Base-by-base conservation (phyloP, 2,329 filamentous ascomycete genomes). In the Sporothrix variecibatus region DNA sequence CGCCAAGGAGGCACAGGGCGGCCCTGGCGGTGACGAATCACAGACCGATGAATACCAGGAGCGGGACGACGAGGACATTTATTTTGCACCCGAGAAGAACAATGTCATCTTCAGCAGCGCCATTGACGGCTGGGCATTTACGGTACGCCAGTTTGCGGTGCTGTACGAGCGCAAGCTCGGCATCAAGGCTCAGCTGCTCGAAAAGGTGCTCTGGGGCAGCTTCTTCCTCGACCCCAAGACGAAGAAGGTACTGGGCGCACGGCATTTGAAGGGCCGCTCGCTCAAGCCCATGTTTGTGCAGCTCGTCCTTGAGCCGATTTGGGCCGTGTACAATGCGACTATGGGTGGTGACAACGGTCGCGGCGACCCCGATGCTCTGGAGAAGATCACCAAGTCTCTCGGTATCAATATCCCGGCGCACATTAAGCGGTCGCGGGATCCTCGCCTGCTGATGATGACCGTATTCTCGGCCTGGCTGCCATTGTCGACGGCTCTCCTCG, bases 101-200 rank as follows among this genome's bases (percentile, higher is more conserved):
- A 99, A 99, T 80, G 96, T 99, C 82, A 98, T 99, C 77, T 99
- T 99, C 82, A 94, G 94, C 85, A 98, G 95, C 81, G 96, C 96
- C 75, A 92, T 97, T 73, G 96, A 99, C 80, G 96, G 96, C n/a
- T 99, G 96, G 96, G 96, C 96, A 2, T 99, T 99, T 79, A 99
- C 96, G 0, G 92, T 97, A 69, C 90, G 94, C 70, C 96, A 99
- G 79, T 99, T 99, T 81, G 95, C 96, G 23, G 90, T 90, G 51
- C 85, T 98, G 38, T 99, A 98, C 80, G 95, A 98, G 83, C 97
- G 95, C 86, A 99, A 99, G 82, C 88, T 99, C 7, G 95, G 96
- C 17, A 97, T 98, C 82, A 98, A 97, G 83, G 89, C 95, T 65
- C 90, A 90, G 34, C 84, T 93, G 0, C 88, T 99, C 80, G 95